Evolutionary conservation across 2,329 filamentous ascomycete genomes (phyloP).

Genomic region (Aspergillus sp.): DNA sequence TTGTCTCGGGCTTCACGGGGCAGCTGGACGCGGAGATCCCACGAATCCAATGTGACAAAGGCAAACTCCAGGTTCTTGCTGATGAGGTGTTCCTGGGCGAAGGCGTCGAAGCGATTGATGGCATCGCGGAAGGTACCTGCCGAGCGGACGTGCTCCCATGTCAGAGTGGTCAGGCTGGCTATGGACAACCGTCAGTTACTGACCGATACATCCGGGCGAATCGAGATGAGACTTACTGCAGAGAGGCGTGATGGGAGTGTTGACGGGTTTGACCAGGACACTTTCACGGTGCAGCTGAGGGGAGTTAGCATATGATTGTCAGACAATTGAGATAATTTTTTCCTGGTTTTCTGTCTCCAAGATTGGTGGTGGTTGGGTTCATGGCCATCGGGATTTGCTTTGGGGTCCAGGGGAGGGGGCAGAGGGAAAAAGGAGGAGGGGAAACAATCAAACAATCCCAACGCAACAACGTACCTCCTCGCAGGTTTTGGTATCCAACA

Average conservation of each 20-base stretch:
- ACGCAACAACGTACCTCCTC: conserved; percentile 68
- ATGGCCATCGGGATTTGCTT: background rate
- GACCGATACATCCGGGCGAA: conserved; percentile 16
- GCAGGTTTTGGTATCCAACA: conserved; percentile 84
- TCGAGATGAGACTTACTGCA: conserved; percentile 73
- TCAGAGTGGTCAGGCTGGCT: conserved; percentile 96
- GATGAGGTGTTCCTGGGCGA: conserved; percentile 86
- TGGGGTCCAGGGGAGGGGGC: background rate
- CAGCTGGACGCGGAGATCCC: conserved; percentile 96
- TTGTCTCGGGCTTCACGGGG: conserved; percentile 97
- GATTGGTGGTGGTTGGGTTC: background rate
- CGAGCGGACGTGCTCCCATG: conserved; percentile 98
- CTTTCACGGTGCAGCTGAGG: conserved; percentile 88
- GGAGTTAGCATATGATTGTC: background rate
- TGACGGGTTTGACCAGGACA: conserved; percentile 95
- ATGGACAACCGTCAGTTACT: conserved; percentile 27
- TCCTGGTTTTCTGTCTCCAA: background rate
- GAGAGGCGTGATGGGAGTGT: conserved; percentile 95
- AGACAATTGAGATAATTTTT: conserved; percentile 54
- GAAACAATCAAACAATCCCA: conserved; percentile 1
- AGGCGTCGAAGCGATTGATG: conserved; percentile 89
- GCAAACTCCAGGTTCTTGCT: conserved; percentile 94
- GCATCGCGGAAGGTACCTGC: conserved; percentile 97
- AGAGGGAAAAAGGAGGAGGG: background rate
- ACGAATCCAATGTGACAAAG: conserved; percentile 96